Conservation (phyloP, 805 yeast species). For the Saccharomycopsis capsularis region DNA sequence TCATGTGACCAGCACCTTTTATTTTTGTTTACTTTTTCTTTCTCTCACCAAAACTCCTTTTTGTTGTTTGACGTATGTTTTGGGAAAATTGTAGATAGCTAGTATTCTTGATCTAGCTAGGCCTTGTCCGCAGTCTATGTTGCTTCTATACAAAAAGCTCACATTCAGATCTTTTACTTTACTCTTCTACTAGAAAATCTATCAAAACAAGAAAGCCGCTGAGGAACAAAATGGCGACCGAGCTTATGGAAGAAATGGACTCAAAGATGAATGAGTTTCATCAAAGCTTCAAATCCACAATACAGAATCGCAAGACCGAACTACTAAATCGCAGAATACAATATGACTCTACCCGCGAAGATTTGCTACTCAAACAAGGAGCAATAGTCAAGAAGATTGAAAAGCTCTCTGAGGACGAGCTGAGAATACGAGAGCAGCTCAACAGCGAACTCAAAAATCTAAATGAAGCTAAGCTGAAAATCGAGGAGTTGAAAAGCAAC, state of each 20-base stretch:
- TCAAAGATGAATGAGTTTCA: constrained; percentile 16
- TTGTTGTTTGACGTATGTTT: too few species aligned
- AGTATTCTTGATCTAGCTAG: too few species aligned
- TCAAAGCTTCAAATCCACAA: constrained; percentile 5
- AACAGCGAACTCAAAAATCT: constrained; percentile 9
- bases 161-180: too few species aligned
- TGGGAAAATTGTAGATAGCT: too few species aligned
- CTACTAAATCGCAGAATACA: background rate
- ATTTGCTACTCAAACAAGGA: background rate
- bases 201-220: too few species aligned
- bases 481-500: constrained; percentile 16
- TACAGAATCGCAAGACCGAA: constrained; percentile 9
- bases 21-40: too few species aligned
- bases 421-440: constrained; percentile 3
- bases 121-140: too few species aligned
- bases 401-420: constrained; percentile 8
- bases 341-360: background rate
- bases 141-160: too few species aligned
- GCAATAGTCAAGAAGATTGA: constrained; percentile 2
- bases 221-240: background rate
- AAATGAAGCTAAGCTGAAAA: constrained; percentile 10
- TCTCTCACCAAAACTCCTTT: too few species aligned
- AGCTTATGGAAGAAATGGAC: constrained; percentile 5
- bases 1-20: too few species aligned
- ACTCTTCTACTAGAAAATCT: too few species aligned